phyloP scores from a whole-genome alignment of 768 basidiomycete species.

The Phlebiopsis gigantea region DNA sequence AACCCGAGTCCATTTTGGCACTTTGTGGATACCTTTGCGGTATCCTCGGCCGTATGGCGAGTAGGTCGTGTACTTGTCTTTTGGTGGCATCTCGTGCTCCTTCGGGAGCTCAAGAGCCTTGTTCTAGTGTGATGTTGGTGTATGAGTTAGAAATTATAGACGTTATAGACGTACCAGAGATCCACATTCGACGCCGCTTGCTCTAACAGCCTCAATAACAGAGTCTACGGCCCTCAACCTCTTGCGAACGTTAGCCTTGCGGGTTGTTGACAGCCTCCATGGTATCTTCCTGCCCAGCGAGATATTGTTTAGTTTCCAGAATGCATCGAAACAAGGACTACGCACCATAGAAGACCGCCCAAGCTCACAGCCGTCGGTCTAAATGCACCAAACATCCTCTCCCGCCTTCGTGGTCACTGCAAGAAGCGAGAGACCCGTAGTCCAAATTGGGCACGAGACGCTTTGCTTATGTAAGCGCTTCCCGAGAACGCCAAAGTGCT shows the following conservation, averaged over 20 bases:
- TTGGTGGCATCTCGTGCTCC: conserved; percentile 87
- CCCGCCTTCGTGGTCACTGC: conserved; percentile 8
- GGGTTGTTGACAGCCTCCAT: conserved; percentile 85
- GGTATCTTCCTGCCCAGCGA: conserved; percentile 76
- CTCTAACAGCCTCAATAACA: conserved; percentile 83
- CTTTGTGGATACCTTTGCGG: conserved; percentile 92
- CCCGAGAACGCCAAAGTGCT: not conserved
- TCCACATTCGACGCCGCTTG: conserved; percentile 73
- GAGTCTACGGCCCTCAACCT: conserved; percentile 90
- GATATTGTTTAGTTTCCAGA: not conserved
- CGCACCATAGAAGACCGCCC: conserved; percentile 84
- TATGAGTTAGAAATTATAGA: not conserved
- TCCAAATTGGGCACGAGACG: conserved; percentile 11
- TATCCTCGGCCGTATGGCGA: conserved; percentile 65
- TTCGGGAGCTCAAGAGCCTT: conserved; percentile 82
- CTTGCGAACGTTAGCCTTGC: conserved; percentile 87
- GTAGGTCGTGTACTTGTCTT: conserved; percentile 96
- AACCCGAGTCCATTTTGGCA: conserved; percentile 96
- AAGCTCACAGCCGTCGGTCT: conserved; percentile 58
- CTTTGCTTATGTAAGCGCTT: conserved; percentile 21
- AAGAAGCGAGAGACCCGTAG: conserved; percentile 8
- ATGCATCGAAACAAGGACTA: not conserved
- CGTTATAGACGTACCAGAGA: conserved; percentile 56
- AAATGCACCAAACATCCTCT: conserved; percentile 82
- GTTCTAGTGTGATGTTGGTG: conserved; percentile 46